These are phyloP conservation scores for Annulohypoxylon stygium DNA, from an alignment of 495 filamentous ascomycete genomes.

Conservation along the genomic window DNA sequence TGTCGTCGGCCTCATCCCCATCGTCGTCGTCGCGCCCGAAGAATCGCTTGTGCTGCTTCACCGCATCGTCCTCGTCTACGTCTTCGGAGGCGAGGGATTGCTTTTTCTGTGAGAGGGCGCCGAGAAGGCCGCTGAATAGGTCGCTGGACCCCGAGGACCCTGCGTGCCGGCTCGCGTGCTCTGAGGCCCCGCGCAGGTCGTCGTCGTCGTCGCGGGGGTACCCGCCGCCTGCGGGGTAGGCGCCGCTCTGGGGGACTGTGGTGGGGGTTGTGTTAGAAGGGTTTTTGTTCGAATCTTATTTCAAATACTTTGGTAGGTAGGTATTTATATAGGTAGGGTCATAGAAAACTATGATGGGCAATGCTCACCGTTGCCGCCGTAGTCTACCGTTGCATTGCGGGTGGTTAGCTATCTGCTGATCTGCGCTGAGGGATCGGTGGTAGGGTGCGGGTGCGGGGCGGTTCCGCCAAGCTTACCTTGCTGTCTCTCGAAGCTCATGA, in stretches of 20 bases:
- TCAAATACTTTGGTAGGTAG: neutral
- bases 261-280: neutral
- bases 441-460: constrained; percentile 75
- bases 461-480: constrained; percentile 61
- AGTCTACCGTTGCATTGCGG: constrained; percentile 40
- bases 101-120: constrained; percentile 63
- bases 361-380: constrained; percentile 46
- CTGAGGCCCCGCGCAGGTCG: constrained; percentile 64
- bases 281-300: neutral
- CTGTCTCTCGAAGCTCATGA: constrained; percentile 41
- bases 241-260: constrained; percentile 54
- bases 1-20: constrained; percentile 53
- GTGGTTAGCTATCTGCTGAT: constrained; percentile 42
- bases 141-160: constrained; percentile 59
- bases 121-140: constrained; percentile 66
- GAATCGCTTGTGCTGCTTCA: constrained; percentile 66
- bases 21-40: constrained; percentile 60
- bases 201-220: constrained; percentile 52
- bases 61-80: constrained; percentile 72
- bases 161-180: constrained; percentile 66
- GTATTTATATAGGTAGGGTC: neutral
- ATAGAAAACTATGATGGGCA: neutral
- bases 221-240: constrained; percentile 56
- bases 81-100: constrained; percentile 63
- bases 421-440: constrained; percentile 49